Percentiles rank a stretch among this genome's conserved stretches.
Conservation (phyloP, 768 basidiomycete species). For the Amanita inopinata region DNA sequence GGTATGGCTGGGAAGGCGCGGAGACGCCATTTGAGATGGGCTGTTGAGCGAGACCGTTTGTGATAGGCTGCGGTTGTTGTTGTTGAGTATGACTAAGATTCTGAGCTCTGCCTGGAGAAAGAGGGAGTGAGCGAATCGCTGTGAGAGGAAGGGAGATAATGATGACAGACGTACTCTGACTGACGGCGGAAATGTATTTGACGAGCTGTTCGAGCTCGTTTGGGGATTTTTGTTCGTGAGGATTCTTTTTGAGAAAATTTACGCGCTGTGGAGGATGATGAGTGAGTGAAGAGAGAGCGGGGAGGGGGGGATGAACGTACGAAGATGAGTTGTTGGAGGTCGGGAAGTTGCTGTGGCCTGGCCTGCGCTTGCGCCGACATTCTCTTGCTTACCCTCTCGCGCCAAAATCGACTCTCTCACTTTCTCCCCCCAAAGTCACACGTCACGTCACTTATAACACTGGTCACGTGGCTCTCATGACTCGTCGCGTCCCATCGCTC, state of each 20-base stretch:
- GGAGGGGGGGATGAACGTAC: slow-evolving; percentile 21
- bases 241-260: slow-evolving; percentile 41
- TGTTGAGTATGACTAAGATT: slow-evolving; percentile 23
- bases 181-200: slow-evolving; percentile 38
- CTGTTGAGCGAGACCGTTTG: slow-evolving; percentile 39
- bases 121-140: slow-evolving; percentile 4
- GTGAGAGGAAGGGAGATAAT: slow-evolving; percentile 2
- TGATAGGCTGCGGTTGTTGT: slow-evolving; percentile 22
- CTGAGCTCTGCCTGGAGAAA: slow-evolving; percentile 22
- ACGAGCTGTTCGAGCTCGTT: slow-evolving; percentile 36
- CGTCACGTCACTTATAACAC: slow-evolving; percentile 14
- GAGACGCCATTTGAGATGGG: slow-evolving; percentile 33
- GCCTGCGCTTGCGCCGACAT: slow-evolving; percentile 32
- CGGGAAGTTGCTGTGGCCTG: slow-evolving; percentile 22
- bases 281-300: slow-evolving; percentile 10
- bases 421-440: slow-evolving; percentile 16
- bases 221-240: slow-evolving; percentile 36
- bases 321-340: slow-evolving; percentile 33
- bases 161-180: slow-evolving; percentile 23
- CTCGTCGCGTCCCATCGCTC: slow-evolving; percentile 23
- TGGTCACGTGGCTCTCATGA: slow-evolving; percentile 24
- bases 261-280: slow-evolving; percentile 29
- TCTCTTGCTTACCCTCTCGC: slow-evolving; percentile 10
- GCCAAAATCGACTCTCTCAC: slow-evolving; percentile 10
- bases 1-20: slow-evolving; percentile 36